phyloP scores from a whole-genome alignment of 768 basidiomycete species.

The Neoboletus subvelutipes region DNA sequence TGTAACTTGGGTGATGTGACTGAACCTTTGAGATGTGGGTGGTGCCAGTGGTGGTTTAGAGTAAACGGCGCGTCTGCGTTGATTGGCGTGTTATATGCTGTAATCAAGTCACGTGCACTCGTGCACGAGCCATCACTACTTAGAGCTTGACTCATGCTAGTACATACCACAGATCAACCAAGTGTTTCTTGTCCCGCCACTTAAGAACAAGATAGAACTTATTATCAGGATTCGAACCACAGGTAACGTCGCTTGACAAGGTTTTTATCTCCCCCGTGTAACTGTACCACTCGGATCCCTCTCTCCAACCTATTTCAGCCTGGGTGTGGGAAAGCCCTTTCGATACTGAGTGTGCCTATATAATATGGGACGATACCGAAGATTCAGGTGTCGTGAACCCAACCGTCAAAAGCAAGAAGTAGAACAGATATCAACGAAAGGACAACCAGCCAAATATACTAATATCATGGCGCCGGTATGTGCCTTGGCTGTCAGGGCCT shows the following conservation, averaged over 20 bases:
- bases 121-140: conserved; percentile 7
- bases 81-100: conserved; percentile 33
- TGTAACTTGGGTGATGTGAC: conserved; percentile 10
- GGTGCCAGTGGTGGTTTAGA: conserved; percentile 30
- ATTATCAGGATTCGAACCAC: background rate
- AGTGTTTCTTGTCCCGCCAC: no score
- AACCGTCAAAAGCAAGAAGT: background rate
- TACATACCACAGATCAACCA: no score
- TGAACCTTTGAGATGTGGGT: conserved; percentile 10
- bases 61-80: conserved; percentile 29
- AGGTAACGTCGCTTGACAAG: background rate
- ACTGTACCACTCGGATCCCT: background rate
- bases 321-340: background rate
- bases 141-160: no score
- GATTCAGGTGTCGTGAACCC: background rate
- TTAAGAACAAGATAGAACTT: background rate
- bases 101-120: conserved; percentile 27
- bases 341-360: background rate
- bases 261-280: background rate
- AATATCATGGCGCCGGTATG: background rate
- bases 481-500: background rate
- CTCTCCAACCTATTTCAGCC: background rate
- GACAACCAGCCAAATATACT: background rate
- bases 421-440: background rate
- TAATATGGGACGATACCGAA: background rate